phyloP scores from a whole-genome alignment of 768 basidiomycete genomes.

The Solioccasus polychromus region DNA sequence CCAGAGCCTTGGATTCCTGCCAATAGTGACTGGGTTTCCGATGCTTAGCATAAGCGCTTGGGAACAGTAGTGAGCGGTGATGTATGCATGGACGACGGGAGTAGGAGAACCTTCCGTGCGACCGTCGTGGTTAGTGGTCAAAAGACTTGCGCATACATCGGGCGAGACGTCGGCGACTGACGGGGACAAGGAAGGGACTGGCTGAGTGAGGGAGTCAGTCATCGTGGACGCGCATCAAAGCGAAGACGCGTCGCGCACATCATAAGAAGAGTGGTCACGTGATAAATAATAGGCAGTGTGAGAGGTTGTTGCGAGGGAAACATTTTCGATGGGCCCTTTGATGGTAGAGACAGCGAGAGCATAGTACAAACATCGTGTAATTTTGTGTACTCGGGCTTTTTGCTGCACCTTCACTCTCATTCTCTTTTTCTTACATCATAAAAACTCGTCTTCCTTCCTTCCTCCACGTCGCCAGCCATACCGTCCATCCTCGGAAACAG shows the following conservation, averaged over 20 bases:
- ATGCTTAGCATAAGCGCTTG: constrained; percentile 59
- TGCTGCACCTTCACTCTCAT: constrained; percentile 1
- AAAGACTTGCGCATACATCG: constrained; percentile 70
- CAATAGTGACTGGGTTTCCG: constrained; percentile 64
- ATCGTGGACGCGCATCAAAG: constrained; percentile 12
- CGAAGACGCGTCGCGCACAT: constrained; percentile 10
- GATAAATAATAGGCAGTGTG: not conserved
- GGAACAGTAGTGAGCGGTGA: constrained; percentile 1
- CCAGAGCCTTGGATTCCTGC: constrained; percentile 70
- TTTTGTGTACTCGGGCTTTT: too few relatives aligned
- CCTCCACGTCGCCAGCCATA: constrained; percentile 49
- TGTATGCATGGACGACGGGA: not conserved
- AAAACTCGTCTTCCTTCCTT: constrained; percentile 16
- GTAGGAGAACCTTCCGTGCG: constrained; percentile 56
- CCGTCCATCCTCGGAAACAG: constrained; percentile 61
- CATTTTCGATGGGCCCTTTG: too few relatives aligned
- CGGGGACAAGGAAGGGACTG: constrained; percentile 21
- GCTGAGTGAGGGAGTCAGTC: constrained; percentile 29
- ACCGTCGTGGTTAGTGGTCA: constrained; percentile 56
- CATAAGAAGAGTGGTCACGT: constrained; percentile 13
- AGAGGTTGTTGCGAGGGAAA: constrained; percentile 15
- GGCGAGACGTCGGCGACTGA: constrained; percentile 7
- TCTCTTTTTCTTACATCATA: constrained; percentile 10
- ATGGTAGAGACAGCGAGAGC: constrained; percentile 11
- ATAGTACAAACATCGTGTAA: too few relatives aligned